Evolutionary conservation across 1,284 basidiomycete species (phyloP).

Genomic region (Ganoderma leucocontextum): DNA sequence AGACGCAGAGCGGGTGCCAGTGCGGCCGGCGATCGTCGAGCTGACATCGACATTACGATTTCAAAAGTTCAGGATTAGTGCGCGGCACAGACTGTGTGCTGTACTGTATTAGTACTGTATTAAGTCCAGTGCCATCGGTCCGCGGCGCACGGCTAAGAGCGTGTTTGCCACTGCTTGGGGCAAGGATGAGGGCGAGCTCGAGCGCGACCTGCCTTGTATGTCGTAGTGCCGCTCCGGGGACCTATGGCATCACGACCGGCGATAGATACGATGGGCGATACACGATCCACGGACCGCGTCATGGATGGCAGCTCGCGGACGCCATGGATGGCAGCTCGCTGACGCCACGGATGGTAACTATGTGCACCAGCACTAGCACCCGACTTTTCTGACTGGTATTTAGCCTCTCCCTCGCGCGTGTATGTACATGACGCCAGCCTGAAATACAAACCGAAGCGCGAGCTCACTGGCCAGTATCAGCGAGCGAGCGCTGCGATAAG

Average conservation of each 20-base stretch:
- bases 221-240: conserved; percentile 12
- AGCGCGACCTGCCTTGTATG: conserved; percentile 8
- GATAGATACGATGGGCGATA: neutral
- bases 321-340: conserved; percentile 5
- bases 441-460: neutral
- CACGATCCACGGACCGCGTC: conserved; percentile 1
- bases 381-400: neutral
- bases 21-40: conserved; percentile 28
- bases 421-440: neutral
- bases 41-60: conserved; percentile 19
- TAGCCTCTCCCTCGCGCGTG: neutral
- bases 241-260: conserved; percentile 4
- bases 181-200: neutral
- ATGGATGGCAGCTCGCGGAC: conserved; percentile 2
- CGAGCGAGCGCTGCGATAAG: conserved; percentile 1
- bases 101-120: neutral
- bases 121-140: neutral
- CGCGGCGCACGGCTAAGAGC: neutral
- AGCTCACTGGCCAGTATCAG: neutral
- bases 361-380: neutral
- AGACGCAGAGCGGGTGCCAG: conserved; percentile 15
- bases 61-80: neutral
- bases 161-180: neutral
- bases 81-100: neutral
- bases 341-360: conserved; percentile 6